Evolutionary conservation across 139 green algal species (phyloP), one percentile per base, ranked within the genome.

Genomic region (Tetraselmis striata): DNA sequence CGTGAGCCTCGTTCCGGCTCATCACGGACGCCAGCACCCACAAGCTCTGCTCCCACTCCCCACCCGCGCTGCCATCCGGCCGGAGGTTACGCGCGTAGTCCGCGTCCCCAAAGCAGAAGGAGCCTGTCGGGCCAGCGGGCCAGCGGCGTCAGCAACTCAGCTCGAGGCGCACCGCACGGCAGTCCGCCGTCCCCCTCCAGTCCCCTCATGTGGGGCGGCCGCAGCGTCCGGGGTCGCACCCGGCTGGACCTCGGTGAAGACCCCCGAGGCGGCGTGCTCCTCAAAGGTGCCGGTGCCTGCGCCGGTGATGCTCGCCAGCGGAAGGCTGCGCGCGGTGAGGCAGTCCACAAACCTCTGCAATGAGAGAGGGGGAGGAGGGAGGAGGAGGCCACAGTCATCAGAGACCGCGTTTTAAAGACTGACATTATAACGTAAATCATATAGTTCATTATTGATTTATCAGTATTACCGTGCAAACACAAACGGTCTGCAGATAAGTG

Each of bases 221-320:
- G n/a, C n/a, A n/a, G n/a, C n/a, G n/a, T n/a, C n/a, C n/a, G n/a
- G n/a, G n/a, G n/a, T n/a, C n/a, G n/a, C 45, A 83, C 83, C 87
- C 26, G 87, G 87, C 83, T 90, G 87, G 25, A 90, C 82, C 59
- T 90, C 87, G 1, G 58, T 90, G 45, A 86, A 89, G 1, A 90
- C 81, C 11, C 87, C 85, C 32, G 79, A 84, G 30, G 45, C 76
- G 0, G 83, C 83, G 30, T 87, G 79, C 0, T 84, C 77, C 31
- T 29, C 74, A 77, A 83, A 89, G 1, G 84, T 90, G 26, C 84
- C 87, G 1, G 75, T 85, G 2, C 87, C 84, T 0, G 82, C 87
- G 0, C 87, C 87, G 1, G 87, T 90, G 1, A 90, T 85, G 5
- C 75, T 78, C 24, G 45, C 11, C 5, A 67, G 5, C 11, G 45